Evolutionary conservation across 768 basidiomycete genomes (phyloP).

Genomic region (Suillus luteus): DNA sequence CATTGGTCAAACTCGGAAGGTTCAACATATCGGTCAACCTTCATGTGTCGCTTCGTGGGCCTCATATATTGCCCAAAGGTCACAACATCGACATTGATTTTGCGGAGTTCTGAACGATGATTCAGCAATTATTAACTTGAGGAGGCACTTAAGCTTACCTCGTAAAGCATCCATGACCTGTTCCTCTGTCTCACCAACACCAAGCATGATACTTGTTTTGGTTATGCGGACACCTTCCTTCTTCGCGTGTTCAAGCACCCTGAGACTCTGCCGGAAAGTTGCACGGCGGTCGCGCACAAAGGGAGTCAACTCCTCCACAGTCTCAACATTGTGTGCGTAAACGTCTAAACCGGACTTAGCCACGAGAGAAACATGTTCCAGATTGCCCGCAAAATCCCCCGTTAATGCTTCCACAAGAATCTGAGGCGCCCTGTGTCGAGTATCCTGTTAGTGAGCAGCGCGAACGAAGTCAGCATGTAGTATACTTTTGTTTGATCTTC

Average conservation of each 20-base stretch:
- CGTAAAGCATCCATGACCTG: slow-evolving; percentile 81
- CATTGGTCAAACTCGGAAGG: slow-evolving; percentile 92
- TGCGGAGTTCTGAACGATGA: slow-evolving; percentile 70
- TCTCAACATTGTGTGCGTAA: slow-evolving; percentile 97
- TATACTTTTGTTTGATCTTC: slow-evolving; percentile 92
- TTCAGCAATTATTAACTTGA: neutral
- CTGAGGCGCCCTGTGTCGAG: slow-evolving; percentile 72
- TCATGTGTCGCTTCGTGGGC: slow-evolving; percentile 98
- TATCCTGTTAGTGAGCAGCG: slow-evolving; percentile 1
- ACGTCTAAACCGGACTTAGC: slow-evolving; percentile 95
- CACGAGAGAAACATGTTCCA: slow-evolving; percentile 75
- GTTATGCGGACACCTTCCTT: slow-evolving; percentile 83
- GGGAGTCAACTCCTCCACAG: slow-evolving; percentile 91
- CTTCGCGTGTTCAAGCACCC: slow-evolving; percentile 83
- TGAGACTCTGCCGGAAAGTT: slow-evolving; percentile 82
- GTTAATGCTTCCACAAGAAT: slow-evolving; percentile 97
- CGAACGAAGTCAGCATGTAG: slow-evolving; percentile 20
- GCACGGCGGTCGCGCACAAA: slow-evolving; percentile 95
- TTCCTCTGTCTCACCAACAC: slow-evolving; percentile 86
- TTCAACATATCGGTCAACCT: slow-evolving; percentile 94
- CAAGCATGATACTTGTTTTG: slow-evolving; percentile 99
- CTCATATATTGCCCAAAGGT: slow-evolving; percentile 99
- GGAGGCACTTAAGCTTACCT: slow-evolving; percentile 49
- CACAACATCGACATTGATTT: slow-evolving; percentile 90
- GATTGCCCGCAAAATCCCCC: slow-evolving; percentile 85